A percentile compares a stretch with the other conserved stretches of the same genome.
Conservation (phyloP, 768 basidiomycete genomes). For the Pulveroboletus sp. region DNA sequence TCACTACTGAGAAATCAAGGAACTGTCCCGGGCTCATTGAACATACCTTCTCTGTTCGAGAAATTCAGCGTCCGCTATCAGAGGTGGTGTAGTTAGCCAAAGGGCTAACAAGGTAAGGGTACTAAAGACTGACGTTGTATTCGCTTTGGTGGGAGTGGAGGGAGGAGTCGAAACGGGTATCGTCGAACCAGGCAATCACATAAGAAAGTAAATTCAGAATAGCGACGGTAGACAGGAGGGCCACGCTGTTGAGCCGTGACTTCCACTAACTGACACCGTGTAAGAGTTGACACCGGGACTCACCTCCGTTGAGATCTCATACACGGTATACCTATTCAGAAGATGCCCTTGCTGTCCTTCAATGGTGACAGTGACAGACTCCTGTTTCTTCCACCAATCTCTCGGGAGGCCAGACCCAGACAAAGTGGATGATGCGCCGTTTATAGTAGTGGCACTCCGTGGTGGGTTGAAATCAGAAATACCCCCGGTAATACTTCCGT, state of each 20-base stretch:
- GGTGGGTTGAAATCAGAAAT: slow-evolving; percentile 24
- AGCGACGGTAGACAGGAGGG: slow-evolving; percentile 72
- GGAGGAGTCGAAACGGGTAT: slow-evolving; percentile 91
- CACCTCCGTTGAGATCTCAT: slow-evolving; percentile 75
- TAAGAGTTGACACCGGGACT: slow-evolving; percentile 26
- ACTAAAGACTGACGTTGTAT: slow-evolving; percentile 64
- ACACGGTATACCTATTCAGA: slow-evolving; percentile 80
- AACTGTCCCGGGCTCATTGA: background rate
- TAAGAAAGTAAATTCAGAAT: slow-evolving; percentile 89
- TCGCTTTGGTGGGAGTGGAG: slow-evolving; percentile 85
- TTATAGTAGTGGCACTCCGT: slow-evolving; percentile 26
- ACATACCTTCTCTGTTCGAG: slow-evolving; percentile 81
- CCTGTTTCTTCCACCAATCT: slow-evolving; percentile 87
- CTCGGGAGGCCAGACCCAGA: slow-evolving; percentile 67
- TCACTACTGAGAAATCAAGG: background rate
- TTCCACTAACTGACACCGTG: slow-evolving; percentile 6
- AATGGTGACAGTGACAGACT: slow-evolving; percentile 63
- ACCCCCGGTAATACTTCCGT: slow-evolving; percentile 29
- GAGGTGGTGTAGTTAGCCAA: slow-evolving; percentile 4
- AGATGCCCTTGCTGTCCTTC: slow-evolving; percentile 91
- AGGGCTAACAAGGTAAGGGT: background rate
- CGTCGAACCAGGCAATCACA: slow-evolving; percentile 82
- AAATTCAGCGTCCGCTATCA: slow-evolving; percentile 79
- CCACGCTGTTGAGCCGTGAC: slow-evolving; percentile 43
- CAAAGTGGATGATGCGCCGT: slow-evolving; percentile 52